These are phyloP conservation scores for Tilletia setariae DNA, from an alignment of 1,284 basidiomycete species.

Conservation along the genomic window DNA sequence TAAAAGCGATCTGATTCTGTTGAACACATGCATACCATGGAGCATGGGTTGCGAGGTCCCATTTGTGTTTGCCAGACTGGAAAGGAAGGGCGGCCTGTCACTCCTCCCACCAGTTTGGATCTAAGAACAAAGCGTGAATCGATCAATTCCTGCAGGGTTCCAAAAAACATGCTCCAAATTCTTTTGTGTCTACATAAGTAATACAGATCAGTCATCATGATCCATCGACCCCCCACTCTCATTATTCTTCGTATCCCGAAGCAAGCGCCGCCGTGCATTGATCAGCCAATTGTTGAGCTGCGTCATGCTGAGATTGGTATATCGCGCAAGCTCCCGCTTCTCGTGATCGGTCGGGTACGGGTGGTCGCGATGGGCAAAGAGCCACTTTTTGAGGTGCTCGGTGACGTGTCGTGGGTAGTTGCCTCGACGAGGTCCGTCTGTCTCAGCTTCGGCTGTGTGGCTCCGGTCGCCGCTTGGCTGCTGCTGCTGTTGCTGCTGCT, in stretches of 20 bases:
- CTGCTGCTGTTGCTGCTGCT: background rate
- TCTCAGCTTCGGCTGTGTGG: background rate
- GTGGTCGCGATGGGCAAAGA: conserved; percentile 15
- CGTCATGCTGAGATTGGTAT: conserved; percentile 14
- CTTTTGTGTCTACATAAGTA: background rate
- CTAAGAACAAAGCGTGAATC: too few relatives aligned
- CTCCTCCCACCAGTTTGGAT: too few relatives aligned
- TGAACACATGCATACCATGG: too few relatives aligned
- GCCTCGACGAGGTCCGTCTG: conserved; percentile 5
- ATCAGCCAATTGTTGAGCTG: conserved; percentile 18
- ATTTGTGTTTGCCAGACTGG: too few relatives aligned
- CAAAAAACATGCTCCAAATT: background rate
- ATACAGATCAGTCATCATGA: too few relatives aligned
- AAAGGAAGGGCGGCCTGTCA: too few relatives aligned
- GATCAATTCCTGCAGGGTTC: too few relatives aligned
- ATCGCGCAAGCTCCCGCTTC: conserved; percentile 10
- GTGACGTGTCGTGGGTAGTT: conserved; percentile 15
- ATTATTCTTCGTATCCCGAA: background rate
- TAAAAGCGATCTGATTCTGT: background rate
- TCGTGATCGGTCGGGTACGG: conserved; percentile 19
- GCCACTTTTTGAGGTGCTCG: conserved; percentile 16
- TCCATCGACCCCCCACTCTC: too few relatives aligned
- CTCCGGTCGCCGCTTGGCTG: background rate
- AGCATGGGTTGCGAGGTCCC: too few relatives aligned
- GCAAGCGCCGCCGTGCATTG: conserved; percentile 11